A percentile compares a stretch with the other conserved stretches of the same genome.
Evolutionary conservation across 345 rosid species (phyloP).

Genomic region (Melaleuca quinquenervia): DNA sequence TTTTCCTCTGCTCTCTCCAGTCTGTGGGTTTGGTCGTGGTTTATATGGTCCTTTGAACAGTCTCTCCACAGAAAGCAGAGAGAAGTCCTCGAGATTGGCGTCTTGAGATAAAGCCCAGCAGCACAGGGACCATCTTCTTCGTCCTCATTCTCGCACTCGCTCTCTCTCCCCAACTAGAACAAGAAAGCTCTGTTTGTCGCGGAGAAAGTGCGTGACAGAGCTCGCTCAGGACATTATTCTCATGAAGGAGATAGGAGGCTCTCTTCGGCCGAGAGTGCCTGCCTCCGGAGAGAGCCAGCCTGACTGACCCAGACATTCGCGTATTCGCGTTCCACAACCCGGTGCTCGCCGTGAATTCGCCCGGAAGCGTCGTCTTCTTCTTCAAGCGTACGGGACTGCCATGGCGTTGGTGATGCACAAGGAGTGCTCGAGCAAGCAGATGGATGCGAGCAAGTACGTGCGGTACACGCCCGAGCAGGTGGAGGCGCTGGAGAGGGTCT

Average conservation of each 20-base stretch:
- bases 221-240: neutral
- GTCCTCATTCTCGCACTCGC: neutral
- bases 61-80: neutral
- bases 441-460: conserved; percentile 64
- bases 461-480: conserved; percentile 74
- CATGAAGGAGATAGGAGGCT: conserved; percentile 47
- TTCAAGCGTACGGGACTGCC: neutral
- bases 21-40: conserved; percentile 2
- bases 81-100: conserved; percentile 46
- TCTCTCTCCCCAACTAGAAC: neutral
- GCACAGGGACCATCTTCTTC: neutral
- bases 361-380: neutral
- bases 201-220: neutral
- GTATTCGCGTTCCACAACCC: neutral
- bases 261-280: conserved; percentile 20
- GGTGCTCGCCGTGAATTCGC: neutral
- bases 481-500: conserved; percentile 71
- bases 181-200: neutral
- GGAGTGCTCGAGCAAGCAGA: conserved; percentile 20
- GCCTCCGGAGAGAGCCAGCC: conserved; percentile 42
- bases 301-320: neutral
- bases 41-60: neutral
- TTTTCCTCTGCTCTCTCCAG: conserved; percentile 3
- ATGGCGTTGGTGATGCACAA: conserved; percentile 37
- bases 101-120: conserved; percentile 20